Percentiles rank a stretch among this genome's conserved stretches.
These are phyloP conservation scores for Agarophyton chilense DNA, from an alignment of 23 red algal genomes.

Conservation along the genomic window DNA sequence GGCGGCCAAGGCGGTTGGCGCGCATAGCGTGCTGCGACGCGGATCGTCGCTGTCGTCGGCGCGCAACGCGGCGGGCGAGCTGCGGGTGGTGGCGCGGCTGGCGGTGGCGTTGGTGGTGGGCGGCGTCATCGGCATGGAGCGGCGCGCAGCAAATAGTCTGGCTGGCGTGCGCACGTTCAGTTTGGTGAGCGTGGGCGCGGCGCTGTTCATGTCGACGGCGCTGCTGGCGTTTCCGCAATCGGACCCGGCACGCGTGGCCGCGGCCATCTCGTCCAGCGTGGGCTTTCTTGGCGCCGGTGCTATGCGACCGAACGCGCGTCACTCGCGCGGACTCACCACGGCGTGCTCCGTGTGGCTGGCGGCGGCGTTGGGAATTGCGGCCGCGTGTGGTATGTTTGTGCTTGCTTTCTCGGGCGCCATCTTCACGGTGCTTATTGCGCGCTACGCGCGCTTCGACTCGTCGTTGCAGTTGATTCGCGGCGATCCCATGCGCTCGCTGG, in stretches of 20 bases:
- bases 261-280: conserved; percentile 61
- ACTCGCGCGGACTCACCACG: conserved; percentile 55
- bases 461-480: conserved; percentile 56
- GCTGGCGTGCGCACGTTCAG: conserved; percentile 72
- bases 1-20: not conserved
- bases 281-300: conserved; percentile 77
- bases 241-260: conserved; percentile 64
- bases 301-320: conserved; percentile 63
- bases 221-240: conserved; percentile 60
- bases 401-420: conserved; percentile 59
- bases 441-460: conserved; percentile 60
- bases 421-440: conserved; percentile 58
- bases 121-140: conserved; percentile 78
- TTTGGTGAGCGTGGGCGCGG: conserved; percentile 68
- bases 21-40: not conserved
- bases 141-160: conserved; percentile 62
- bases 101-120: conserved; percentile 67
- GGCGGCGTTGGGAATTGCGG: conserved; percentile 76
- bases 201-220: conserved; percentile 64
- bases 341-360: conserved; percentile 79
- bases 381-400: conserved; percentile 54
- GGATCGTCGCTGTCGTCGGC: conserved; percentile 25
- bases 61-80: conserved; percentile 9
- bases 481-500: not conserved
- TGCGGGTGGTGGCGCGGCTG: conserved; percentile 38